A percentile compares a stretch with the other conserved stretches of the same genome.
phyloP scores from a whole-genome alignment of 2,329 filamentous ascomycete genomes.

The Colletotrichum abscissum region DNA sequence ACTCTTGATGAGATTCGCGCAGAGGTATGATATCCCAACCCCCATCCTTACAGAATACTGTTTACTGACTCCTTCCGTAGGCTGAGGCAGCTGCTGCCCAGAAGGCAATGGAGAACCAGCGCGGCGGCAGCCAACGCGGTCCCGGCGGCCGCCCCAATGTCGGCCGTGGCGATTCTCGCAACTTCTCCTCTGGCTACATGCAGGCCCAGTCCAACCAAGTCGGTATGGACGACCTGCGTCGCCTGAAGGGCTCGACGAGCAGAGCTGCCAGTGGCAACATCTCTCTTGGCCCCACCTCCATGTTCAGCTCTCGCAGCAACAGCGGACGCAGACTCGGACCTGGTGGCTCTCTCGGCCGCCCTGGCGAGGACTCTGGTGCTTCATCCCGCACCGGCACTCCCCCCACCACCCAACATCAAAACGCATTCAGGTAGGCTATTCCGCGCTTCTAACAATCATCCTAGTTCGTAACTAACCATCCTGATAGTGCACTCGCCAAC shows the following conservation, averaged over 20 bases:
- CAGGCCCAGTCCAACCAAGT: constrained; percentile 87
- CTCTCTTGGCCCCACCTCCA: constrained; percentile 83
- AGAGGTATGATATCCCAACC: constrained; percentile 62
- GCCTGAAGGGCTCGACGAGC: constrained; percentile 75
- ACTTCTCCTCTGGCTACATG: constrained; percentile 79
- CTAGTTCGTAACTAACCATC: constrained; percentile 42
- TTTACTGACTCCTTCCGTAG: constrained; percentile 47
- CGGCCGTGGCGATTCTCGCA: constrained; percentile 88
- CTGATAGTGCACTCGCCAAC: constrained; percentile 65
- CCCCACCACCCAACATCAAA: constrained; percentile 79
- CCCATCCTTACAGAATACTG: neutral
- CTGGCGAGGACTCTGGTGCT: constrained; percentile 85
- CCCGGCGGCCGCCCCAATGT: constrained; percentile 76
- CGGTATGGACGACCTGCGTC: constrained; percentile 89
- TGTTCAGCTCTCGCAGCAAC: constrained; percentile 90
- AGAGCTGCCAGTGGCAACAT: constrained; percentile 71
- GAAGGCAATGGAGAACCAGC: constrained; percentile 80
- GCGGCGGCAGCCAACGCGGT: constrained; percentile 70
- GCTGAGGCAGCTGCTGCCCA: constrained; percentile 81
- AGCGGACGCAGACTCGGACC: constrained; percentile 86
- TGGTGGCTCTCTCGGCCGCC: constrained; percentile 76
- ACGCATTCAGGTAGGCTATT: constrained; percentile 88
- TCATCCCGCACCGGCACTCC: constrained; percentile 93
- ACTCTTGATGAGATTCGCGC: constrained; percentile 93
- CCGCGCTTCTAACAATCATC: no score